A percentile compares a stretch with the other conserved stretches of the same genome.
Conservation (phyloP, 129 eudicot genomes). For the Helianthus tuberosus region DNA sequence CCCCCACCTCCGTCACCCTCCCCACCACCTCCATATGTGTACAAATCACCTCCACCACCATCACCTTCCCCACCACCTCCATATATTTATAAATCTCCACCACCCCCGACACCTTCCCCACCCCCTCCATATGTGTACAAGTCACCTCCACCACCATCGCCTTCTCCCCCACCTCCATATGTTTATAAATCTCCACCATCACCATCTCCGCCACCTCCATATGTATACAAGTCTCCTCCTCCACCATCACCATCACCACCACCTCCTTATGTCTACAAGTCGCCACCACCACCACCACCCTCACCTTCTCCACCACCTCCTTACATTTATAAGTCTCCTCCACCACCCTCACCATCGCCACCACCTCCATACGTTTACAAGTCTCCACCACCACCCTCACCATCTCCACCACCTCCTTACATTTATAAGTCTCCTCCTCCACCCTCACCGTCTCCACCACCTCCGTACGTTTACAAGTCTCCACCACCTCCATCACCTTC, state of each 20-base stretch:
- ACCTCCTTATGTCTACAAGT: slow-evolving; percentile 10
- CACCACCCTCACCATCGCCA: neutral
- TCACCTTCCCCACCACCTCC: slow-evolving; percentile 1
- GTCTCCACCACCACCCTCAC: neutral
- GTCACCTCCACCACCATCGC: neutral
- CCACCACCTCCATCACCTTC: slow-evolving; percentile 5
- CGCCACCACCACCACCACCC: slow-evolving; percentile 1
- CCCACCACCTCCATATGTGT: neutral
- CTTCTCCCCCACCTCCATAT: neutral
- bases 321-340: slow-evolving; percentile 4
- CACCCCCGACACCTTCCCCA: neutral
- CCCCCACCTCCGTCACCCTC: neutral
- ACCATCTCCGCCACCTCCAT: too few relatives aligned
- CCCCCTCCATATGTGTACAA: neutral
- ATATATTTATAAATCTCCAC: neutral
- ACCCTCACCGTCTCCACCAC: slow-evolving; percentile 19
- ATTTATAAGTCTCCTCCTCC: slow-evolving; percentile 16
- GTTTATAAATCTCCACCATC: neutral
- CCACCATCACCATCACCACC: neutral
- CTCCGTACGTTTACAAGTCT: slow-evolving; percentile 18
- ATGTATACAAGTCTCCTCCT: neutral
- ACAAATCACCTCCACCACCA: neutral
- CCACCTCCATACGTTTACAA: neutral
- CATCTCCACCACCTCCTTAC: slow-evolving; percentile 20
- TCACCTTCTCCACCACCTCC: slow-evolving; percentile 16